phyloP scores from a whole-genome alignment of 257 asterid species.

The Nicotiana otophora region DNA sequence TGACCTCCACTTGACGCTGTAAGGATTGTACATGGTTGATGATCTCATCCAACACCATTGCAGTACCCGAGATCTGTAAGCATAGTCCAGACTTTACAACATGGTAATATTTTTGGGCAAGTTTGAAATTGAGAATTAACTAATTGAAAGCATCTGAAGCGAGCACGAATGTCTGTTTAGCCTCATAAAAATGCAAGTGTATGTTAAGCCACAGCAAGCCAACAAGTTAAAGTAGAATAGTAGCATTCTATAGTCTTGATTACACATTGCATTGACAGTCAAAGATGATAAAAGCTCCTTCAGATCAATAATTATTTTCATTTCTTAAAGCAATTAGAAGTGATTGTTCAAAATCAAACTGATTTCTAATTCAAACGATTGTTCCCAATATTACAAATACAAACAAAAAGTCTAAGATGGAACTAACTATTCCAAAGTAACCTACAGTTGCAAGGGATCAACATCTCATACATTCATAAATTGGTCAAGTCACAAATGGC shows the following conservation, averaged over 20 bases:
- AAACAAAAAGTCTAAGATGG: neutral
- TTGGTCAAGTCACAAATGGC: neutral
- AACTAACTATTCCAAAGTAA: neutral
- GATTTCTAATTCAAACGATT: neutral
- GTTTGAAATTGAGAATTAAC: neutral
- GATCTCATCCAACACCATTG: conserved; percentile 94
- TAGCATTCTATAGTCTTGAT: neutral
- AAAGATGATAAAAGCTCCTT: neutral
- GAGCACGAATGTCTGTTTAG: neutral
- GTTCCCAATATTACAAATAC: neutral
- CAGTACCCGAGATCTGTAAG: conserved; percentile 89
- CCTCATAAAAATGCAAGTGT: neutral
- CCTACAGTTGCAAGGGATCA: neutral
- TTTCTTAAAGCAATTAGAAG: neutral
- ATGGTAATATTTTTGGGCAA: neutral
- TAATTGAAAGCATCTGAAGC: neutral
- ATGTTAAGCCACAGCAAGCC: neutral
- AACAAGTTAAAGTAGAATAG: neutral
- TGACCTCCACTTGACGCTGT: conserved; percentile 97
- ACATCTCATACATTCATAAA: neutral
- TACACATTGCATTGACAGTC: neutral
- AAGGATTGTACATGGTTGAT: conserved; percentile 87
- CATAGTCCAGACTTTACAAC: neutral
- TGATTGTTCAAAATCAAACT: neutral
- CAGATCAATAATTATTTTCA: neutral